These are phyloP conservation scores for Auriscalpium vulgare DNA, from an alignment of 768 basidiomycete species.

Conservation along the genomic window DNA sequence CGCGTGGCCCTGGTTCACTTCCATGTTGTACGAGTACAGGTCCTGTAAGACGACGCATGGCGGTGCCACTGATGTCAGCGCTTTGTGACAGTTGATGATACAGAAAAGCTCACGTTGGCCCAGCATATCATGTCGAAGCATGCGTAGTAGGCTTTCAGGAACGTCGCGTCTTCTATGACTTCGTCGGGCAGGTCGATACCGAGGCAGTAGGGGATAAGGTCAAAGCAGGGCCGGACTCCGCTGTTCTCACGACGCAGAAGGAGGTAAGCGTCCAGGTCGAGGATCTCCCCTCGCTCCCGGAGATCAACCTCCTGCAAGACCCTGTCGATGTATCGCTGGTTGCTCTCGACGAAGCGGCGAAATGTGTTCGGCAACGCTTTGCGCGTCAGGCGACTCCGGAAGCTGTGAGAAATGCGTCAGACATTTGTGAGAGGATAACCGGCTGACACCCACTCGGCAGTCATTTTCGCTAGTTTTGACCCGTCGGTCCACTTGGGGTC, in stretches of 20 bases:
- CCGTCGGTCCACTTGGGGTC: conserved; percentile 45
- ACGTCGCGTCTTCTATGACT: conserved; percentile 46
- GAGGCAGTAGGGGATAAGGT: conserved; percentile 51
- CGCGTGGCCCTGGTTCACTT: conserved; percentile 54
- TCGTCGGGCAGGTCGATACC: conserved; percentile 58
- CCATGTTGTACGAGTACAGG: conserved; percentile 67
- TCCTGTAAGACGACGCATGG: conserved; percentile 41
- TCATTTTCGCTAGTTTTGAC: conserved; percentile 50
- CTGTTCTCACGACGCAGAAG: conserved; percentile 61
- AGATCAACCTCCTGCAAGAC: conserved; percentile 54
- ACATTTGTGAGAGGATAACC: not conserved
- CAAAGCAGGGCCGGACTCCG: conserved; percentile 56
- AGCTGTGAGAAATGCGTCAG: conserved; percentile 29
- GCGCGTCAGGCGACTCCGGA: conserved; percentile 37
- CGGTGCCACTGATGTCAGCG: no score
- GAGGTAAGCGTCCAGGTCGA: conserved; percentile 45
- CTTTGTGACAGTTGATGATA: not conserved
- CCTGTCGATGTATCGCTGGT: conserved; percentile 47
- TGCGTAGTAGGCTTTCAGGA: conserved; percentile 47
- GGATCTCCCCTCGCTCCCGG: conserved; percentile 47
- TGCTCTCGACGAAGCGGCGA: conserved; percentile 43
- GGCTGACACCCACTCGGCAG: conserved; percentile 43
- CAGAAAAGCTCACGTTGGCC: conserved; percentile 46
- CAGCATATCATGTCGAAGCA: conserved; percentile 62
- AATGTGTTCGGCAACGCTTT: conserved; percentile 37